A percentile compares a stretch with the other conserved stretches of the same genome.
Evolutionary conservation across 2,329 filamentous ascomycete species (phyloP).

Genomic region (Verticillium albo-atrum): DNA sequence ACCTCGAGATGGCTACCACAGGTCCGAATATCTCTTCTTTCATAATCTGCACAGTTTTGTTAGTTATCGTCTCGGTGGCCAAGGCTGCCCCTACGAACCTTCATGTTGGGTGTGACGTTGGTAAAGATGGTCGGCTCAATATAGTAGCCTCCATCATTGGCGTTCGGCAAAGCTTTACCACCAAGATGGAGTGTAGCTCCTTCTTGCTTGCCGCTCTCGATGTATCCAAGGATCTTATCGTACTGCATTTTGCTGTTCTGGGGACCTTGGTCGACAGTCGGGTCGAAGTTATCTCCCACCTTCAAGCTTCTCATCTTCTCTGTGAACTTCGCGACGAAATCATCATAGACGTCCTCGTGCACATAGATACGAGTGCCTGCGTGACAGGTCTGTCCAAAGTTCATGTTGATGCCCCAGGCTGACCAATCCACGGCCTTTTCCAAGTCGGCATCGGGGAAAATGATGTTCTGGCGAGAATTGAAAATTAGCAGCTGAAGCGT

Average conservation of each 20-base stretch:
- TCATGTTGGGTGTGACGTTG: too few relatives aligned
- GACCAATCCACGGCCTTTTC: slow-evolving; percentile 26
- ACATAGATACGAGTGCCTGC: slow-evolving; percentile 18
- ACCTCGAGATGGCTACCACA: too few relatives aligned
- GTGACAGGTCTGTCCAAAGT: slow-evolving; percentile 11
- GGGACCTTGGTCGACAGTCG: slow-evolving; percentile 51
- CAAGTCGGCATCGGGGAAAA: slow-evolving; percentile 53
- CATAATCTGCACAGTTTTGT: too few relatives aligned
- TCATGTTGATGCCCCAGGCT: slow-evolving; percentile 15
- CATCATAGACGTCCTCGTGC: slow-evolving; percentile 4
- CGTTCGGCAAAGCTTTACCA: too few relatives aligned
- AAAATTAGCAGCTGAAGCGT: too few relatives aligned
- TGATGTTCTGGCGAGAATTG: too few relatives aligned
- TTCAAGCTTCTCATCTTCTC: slow-evolving; percentile 15
- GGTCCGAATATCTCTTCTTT: too few relatives aligned
- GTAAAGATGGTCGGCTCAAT: too few relatives aligned
- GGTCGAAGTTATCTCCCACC: slow-evolving; percentile 50
- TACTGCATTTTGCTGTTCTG: slow-evolving; percentile 35
- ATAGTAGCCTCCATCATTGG: too few relatives aligned
- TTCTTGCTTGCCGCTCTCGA: slow-evolving; percentile 25
- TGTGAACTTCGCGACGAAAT: slow-evolving; percentile 1
- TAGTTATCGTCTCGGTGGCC: too few relatives aligned
- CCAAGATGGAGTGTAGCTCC: slow-evolving; percentile 20
- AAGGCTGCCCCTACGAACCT: too few relatives aligned
- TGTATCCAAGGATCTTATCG: slow-evolving; percentile 29